phyloP scores from a whole-genome alignment of 129 eudicot genomes.

The Chrysanthemum seticuspe region DNA sequence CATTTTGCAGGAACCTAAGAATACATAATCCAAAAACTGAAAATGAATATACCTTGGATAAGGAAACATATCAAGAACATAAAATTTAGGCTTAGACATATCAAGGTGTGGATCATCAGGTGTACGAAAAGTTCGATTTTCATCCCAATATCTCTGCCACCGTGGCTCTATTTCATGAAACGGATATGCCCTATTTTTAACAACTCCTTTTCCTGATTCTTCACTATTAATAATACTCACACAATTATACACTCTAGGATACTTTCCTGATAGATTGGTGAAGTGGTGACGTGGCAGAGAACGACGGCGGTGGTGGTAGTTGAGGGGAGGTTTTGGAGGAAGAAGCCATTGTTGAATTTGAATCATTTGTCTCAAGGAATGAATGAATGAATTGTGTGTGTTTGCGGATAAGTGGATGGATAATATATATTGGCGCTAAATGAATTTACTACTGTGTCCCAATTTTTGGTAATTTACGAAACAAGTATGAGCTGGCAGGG shows the following conservation, averaged over 20 bases:
- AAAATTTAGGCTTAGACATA: conserved; percentile 85
- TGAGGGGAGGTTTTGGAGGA: too few species aligned
- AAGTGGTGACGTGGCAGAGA: conserved; percentile 13
- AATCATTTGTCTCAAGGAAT: neutral
- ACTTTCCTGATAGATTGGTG: neutral
- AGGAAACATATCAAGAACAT: conserved; percentile 98
- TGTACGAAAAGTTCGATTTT: conserved; percentile 72
- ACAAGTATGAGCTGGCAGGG: too few species aligned
- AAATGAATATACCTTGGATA: conserved; percentile 62
- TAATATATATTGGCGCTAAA: conserved; percentile 29
- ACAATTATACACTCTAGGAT: conserved; percentile 20
- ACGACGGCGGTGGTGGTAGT: conserved; percentile 13
- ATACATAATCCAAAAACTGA: neutral
- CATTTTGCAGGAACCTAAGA: neutral
- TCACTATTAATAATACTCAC: neutral
- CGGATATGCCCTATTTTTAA: conserved; percentile 60
- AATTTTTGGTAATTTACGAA: too few species aligned
- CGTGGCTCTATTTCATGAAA: conserved; percentile 74
- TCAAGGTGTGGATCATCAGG: conserved; percentile 73
- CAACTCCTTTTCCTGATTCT: conserved; percentile 24
- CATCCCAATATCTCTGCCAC: conserved; percentile 93
- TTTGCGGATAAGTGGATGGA: conserved; percentile 7
- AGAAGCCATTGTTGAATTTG: too few species aligned
- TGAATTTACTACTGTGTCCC: neutral
- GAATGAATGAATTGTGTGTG: neutral